These are phyloP conservation scores for Salvia rosmarinus DNA, from an alignment of 257 asterid species.

Conservation along the genomic window DNA sequence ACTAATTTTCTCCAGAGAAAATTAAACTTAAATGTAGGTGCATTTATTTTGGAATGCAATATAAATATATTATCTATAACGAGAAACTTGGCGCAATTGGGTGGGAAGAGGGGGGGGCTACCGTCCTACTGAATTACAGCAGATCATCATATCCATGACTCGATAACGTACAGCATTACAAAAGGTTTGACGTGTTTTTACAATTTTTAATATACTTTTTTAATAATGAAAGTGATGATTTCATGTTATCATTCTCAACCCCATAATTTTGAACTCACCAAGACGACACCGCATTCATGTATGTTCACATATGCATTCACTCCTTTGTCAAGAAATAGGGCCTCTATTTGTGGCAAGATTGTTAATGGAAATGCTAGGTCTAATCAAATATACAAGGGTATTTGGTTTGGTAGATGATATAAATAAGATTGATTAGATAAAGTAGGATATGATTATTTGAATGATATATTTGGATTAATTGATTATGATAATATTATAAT, in stretches of 20 bases:
- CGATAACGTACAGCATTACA: neutral
- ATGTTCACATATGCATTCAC: conserved; percentile 16
- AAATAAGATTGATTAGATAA: too few relatives aligned
- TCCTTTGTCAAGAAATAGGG: neutral
- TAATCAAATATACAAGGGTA: neutral
- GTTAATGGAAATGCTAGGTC: neutral
- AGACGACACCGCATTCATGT: conserved; percentile 26
- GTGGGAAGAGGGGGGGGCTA: neutral
- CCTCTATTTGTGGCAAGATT: neutral
- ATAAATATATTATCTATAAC: neutral
- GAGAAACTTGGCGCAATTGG: conserved; percentile 27
- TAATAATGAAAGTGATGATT: neutral
- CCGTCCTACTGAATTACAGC: neutral
- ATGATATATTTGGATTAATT: too few relatives aligned
- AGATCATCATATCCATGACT: neutral
- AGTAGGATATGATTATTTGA: too few relatives aligned
- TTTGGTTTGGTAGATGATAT: too few relatives aligned
- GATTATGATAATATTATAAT: too few relatives aligned
- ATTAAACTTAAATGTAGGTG: neutral
- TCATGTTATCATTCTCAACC: neutral
- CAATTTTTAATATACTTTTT: neutral
- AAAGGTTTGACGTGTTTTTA: conserved; percentile 12
- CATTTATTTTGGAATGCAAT: neutral
- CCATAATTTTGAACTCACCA: neutral
- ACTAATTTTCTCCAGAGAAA: too few relatives aligned